Evolutionary conservation across 208 protist genomes (phyloP).

Genomic region (Strigomonas galati): DNA sequence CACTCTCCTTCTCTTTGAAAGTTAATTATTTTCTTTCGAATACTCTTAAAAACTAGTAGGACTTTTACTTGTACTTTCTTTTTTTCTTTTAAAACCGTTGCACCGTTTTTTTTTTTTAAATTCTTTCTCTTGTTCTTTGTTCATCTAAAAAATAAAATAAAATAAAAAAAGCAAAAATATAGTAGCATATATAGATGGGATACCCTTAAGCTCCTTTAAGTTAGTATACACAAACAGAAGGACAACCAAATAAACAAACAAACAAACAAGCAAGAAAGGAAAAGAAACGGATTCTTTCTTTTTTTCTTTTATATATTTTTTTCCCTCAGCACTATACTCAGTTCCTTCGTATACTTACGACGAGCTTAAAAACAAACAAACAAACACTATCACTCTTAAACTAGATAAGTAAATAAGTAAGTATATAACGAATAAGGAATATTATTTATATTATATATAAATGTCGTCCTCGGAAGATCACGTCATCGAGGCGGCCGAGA

Average conservation of each 20-base stretch:
- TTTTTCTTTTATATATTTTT: no score
- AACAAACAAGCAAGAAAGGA: no score
- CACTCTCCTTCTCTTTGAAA: neutral
- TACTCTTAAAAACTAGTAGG: neutral
- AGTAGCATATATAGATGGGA: neutral
- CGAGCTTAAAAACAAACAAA: neutral
- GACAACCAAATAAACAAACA: neutral
- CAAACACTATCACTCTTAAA: no score
- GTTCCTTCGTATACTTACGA: neutral
- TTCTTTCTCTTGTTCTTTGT: conserved; percentile 5
- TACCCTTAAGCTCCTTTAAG: no score
- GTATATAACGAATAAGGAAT: no score
- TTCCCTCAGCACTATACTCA: no score
- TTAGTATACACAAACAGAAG: neutral
- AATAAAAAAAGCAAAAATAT: neutral
- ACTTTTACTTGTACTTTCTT: neutral
- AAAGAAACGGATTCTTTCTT: no score
- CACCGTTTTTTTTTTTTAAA: conserved; percentile 5
- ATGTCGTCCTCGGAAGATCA: no score
- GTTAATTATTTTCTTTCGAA: neutral
- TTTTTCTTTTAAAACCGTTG: neutral
- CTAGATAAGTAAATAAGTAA: no score
- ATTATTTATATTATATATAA: neutral
- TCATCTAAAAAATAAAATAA: neutral
- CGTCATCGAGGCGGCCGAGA: no score